A percentile compares a stretch with the other conserved stretches of the same genome.
These are phyloP conservation scores for Buxus sempervirens DNA, from an alignment of 164 flowering plant genomes.

Conservation along the genomic window DNA sequence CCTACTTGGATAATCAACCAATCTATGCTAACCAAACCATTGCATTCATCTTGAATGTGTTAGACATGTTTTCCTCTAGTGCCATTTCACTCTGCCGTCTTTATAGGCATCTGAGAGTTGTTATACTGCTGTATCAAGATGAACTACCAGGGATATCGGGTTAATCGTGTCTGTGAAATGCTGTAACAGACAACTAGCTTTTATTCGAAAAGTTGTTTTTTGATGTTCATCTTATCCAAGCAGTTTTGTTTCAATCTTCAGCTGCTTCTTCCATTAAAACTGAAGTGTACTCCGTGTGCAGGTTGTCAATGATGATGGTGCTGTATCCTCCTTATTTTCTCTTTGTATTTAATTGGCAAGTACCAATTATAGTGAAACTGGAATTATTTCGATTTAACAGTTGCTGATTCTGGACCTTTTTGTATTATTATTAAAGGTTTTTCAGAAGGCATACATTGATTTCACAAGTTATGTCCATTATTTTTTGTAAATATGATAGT, in stretches of 20 bases:
- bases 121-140: too few relatives aligned
- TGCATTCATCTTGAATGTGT: too few relatives aligned
- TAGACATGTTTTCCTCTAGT: too few relatives aligned
- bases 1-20: too few relatives aligned
- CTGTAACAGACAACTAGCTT: neutral
- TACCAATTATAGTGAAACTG: constrained; percentile 1
- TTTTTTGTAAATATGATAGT: neutral
- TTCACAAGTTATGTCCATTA: neutral
- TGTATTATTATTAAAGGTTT: neutral
- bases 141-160: too few relatives aligned
- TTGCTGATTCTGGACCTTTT: neutral
- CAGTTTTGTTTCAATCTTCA: neutral
- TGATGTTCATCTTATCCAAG: neutral
- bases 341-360: neutral
- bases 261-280: neutral
- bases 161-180: neutral
- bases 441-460: neutral
- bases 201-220: neutral
- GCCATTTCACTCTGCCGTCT: too few relatives aligned
- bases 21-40: too few relatives aligned
- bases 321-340: constrained; percentile 67
- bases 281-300: constrained; percentile 29
- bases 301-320: constrained; percentile 96
- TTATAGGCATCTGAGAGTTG: too few relatives aligned
- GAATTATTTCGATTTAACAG: neutral